A percentile compares a stretch with the other conserved stretches of the same genome.
Conservation (phyloP, 2,329 filamentous ascomycete species). For the Ceratocystis papillata region DNA sequence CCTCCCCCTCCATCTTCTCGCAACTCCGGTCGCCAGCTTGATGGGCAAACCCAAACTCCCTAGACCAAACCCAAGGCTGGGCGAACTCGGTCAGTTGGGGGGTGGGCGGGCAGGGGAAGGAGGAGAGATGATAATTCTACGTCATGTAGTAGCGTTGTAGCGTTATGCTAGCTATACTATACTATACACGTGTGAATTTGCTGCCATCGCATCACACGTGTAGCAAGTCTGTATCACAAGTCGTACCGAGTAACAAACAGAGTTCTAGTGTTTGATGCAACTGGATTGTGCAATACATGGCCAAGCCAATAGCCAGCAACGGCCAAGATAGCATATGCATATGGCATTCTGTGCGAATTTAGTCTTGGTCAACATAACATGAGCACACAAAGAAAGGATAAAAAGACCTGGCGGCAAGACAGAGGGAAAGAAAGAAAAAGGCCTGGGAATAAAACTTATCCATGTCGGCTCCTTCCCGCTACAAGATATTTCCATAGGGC, state of each 20-base stretch:
- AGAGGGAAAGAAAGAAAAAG: no score
- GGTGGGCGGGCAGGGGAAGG: background rate
- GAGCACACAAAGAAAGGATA: no score
- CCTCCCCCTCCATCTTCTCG: background rate
- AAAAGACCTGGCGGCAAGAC: no score
- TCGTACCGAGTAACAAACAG: background rate
- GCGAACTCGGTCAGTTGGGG: background rate
- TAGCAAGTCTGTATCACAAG: slow-evolving; percentile 5
- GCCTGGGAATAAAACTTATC: slow-evolving; percentile 16
- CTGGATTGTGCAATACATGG: background rate
- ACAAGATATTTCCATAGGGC: background rate
- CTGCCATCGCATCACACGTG: background rate
- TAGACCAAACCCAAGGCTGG: background rate
- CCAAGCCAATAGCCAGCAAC: no score
- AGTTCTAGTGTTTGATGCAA: background rate
- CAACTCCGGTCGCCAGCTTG: no score
- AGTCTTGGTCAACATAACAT: no score
- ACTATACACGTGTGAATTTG: background rate
- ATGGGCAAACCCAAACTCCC: no score
- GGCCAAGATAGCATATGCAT: no score
- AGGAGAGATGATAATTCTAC: background rate
- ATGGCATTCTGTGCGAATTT: no score
- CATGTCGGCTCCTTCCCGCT: slow-evolving; percentile 1
- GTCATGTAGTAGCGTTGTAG: background rate
- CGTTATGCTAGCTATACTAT: background rate